These are phyloP conservation scores for Aureobasidium sp. DNA, from an alignment of 2,329 filamentous ascomycete genomes.

Conservation along the genomic window DNA sequence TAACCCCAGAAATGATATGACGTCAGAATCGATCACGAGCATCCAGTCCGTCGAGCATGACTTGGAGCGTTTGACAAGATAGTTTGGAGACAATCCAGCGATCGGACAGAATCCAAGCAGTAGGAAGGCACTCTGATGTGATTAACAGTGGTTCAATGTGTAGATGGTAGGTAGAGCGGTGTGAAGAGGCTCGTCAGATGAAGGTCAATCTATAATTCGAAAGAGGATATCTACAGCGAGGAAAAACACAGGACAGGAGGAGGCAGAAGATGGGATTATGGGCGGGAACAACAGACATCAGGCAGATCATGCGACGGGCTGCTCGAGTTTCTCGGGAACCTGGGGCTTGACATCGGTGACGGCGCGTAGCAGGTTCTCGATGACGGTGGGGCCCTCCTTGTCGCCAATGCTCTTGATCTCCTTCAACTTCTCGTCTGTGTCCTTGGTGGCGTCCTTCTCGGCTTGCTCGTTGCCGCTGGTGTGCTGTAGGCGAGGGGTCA, in stretches of 20 bases:
- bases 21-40: slow-evolving; percentile 1
- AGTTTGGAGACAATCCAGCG: too few relatives aligned
- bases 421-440: slow-evolving; percentile 71
- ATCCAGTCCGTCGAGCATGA: neutral
- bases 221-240: slow-evolving; percentile 14
- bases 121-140: too few relatives aligned
- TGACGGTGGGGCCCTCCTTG: slow-evolving; percentile 69
- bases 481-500: slow-evolving; percentile 51
- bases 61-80: neutral
- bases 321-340: slow-evolving; percentile 39
- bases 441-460: slow-evolving; percentile 65
- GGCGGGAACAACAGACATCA: neutral
- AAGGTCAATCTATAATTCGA: slow-evolving; percentile 11
- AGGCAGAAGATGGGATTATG: neutral
- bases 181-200: neutral
- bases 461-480: slow-evolving; percentile 76
- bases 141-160: neutral
- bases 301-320: slow-evolving; percentile 20
- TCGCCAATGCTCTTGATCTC: slow-evolving; percentile 74
- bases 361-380: slow-evolving; percentile 75
- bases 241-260: neutral
- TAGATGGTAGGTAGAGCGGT: neutral
- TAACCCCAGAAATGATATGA: slow-evolving; percentile 1
- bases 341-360: slow-evolving; percentile 77
- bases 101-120: neutral